Conservation (phyloP, 176 grass and related monocot genomes). For the Metroxylon sagu region DNA sequence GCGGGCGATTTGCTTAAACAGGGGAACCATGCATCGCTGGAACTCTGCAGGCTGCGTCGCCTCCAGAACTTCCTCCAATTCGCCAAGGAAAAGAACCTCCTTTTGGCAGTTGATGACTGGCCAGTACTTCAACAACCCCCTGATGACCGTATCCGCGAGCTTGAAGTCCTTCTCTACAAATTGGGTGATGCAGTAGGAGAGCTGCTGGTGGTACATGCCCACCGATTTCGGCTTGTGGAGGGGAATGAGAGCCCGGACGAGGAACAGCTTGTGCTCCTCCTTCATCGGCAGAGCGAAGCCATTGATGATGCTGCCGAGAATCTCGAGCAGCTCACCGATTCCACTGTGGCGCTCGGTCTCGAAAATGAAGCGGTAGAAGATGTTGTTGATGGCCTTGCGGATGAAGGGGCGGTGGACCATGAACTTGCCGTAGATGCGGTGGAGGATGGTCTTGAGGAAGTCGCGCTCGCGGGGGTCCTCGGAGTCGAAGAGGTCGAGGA, state of each 20-base stretch:
- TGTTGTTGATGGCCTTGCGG: conserved; percentile 16
- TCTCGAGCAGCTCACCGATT: conserved; percentile 10
- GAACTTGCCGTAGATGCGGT: conserved; percentile 19
- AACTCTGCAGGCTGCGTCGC: conserved; percentile 12
- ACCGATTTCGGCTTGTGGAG: conserved; percentile 10
- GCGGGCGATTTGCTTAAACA: conserved; percentile 10
- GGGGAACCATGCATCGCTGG: conserved; percentile 17
- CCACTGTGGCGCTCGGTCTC: conserved; percentile 10
- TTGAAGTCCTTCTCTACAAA: conserved; percentile 17
- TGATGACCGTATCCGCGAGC: conserved; percentile 8
- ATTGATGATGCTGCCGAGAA: conserved; percentile 18
- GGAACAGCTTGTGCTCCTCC: conserved; percentile 19
- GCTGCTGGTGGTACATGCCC: conserved; percentile 14
- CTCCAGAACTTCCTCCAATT: conserved; percentile 15
- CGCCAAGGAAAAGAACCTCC: conserved; percentile 13
- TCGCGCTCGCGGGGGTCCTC: conserved; percentile 19
- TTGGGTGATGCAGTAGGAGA: conserved; percentile 14
- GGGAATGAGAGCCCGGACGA: conserved; percentile 2
- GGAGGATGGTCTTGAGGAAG: conserved; percentile 14
- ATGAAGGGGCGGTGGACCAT: conserved; percentile 19
- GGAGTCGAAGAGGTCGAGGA: conserved; percentile 13
- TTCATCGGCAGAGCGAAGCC: conserved; percentile 13
- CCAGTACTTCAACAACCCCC: conserved; percentile 19
- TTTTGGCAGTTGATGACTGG: conserved; percentile 18
- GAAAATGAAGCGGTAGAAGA: conserved; percentile 16